Evolutionary conservation across 1,284 basidiomycete species (phyloP), one percentile per base, ranked within the genome.

Genomic region (Somion occarium): DNA sequence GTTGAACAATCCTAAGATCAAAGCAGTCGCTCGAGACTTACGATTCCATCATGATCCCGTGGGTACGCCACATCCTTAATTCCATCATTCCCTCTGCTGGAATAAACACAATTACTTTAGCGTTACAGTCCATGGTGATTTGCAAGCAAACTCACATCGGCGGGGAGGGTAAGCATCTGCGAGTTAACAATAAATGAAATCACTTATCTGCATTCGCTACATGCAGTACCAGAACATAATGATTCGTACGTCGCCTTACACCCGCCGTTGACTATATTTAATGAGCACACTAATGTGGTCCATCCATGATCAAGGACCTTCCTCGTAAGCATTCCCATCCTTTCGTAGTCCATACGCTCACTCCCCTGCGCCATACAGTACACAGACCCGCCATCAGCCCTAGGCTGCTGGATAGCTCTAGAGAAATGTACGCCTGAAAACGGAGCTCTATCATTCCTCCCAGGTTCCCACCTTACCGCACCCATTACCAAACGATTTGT

Each of bases 351-450:
- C 15, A 7, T 34, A 34, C 15, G 30, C 7, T 7, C 30, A 34
- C 30, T 15, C 30, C 30, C 30, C 15, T 34, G 30, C 7, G 7
- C 30, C 30, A 15, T 20, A 44, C 58, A 93, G 93, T 98, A 96
- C 68, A 98, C 94, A 3, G 75, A 90, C 46, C 95, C 96, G 5
- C 92, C 92, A 0, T 85, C 83, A 4, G 95, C 96, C 0, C 76
- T 98, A 3, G 96, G 96, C 0, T 92, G 94, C 64, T 99, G 96
- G 96, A 90, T 98, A 52, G 91, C 95, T 0, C 73, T 98, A 19
- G 95, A 98, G 65, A 80, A 82, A 55, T 95, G 93, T 64, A 93
- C 91, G 4, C 67, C 80, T 1, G 70, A 74, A 46, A 98, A 98
- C 60, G 94, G 94, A 3, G 93, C 93, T 20, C 75, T 97, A 39